phyloP scores from a whole-genome alignment of 768 basidiomycete species.

The Neoboletus magnificus region DNA sequence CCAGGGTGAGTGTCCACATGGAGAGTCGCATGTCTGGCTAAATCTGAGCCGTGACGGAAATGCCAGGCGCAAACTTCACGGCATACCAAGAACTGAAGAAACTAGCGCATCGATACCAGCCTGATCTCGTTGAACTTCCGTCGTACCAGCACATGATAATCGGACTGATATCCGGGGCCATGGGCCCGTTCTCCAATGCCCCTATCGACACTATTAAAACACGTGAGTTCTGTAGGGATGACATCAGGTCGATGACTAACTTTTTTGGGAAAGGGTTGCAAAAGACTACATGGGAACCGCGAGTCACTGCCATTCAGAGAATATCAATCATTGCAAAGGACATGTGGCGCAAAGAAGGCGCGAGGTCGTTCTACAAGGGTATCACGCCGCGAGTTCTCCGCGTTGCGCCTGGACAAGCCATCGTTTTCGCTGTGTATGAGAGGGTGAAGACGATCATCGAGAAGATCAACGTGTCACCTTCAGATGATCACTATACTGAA shows the following conservation, averaged over 20 bases:
- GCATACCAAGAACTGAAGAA: constrained; percentile 97
- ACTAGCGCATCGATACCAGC: constrained; percentile 72
- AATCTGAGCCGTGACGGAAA: neutral
- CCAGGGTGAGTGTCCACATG: constrained; percentile 56
- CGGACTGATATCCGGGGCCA: constrained; percentile 93
- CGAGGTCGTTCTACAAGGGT: constrained; percentile 93
- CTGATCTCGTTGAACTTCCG: constrained; percentile 74
- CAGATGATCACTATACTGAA: constrained; percentile 71
- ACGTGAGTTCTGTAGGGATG: constrained; percentile 45
- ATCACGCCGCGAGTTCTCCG: constrained; percentile 95
- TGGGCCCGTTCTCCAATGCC: constrained; percentile 98
- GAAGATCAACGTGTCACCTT: constrained; percentile 50
- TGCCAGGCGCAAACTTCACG: constrained; percentile 89
- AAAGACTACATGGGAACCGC: constrained; percentile 70
- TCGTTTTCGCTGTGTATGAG: constrained; percentile 98
- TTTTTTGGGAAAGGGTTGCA: constrained; percentile 60
- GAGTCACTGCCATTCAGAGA: constrained; percentile 75
- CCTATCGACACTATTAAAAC: constrained; percentile 96
- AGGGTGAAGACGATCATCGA: constrained; percentile 76
- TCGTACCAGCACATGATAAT: constrained; percentile 96
- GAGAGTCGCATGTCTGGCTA: neutral
- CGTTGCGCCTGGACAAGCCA: constrained; percentile 95
- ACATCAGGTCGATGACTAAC: neutral
- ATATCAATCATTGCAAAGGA: constrained; percentile 79
- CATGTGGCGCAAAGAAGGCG: constrained; percentile 92